Evolutionary conservation across 2,329 filamentous ascomycete species (phyloP).

Genomic region (Hymenoscyphus infarciens): DNA sequence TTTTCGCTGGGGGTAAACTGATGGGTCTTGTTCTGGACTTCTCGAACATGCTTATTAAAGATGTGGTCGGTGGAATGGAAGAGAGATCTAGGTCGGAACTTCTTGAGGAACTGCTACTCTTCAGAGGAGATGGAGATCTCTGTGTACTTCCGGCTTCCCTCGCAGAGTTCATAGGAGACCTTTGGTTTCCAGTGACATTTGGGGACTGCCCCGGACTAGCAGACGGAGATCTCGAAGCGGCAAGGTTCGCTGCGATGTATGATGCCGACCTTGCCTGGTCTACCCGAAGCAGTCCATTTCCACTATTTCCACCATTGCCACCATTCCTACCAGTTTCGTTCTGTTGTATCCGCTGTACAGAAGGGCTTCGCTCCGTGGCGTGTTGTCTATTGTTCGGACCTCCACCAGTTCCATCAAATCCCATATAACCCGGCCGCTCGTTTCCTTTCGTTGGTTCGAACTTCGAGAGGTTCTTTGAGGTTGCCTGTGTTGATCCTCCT

Average conservation of each 20-base stretch:
- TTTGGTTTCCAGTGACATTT: conserved; percentile 36
- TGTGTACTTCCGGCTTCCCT: conserved; percentile 4
- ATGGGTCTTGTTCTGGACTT: conserved; percentile 36
- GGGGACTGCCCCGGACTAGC: conserved; percentile 37
- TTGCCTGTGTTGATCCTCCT: conserved; percentile 2
- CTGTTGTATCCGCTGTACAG: conserved; percentile 16
- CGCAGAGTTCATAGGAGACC: conserved; percentile 8
- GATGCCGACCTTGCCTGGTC: conserved; percentile 48
- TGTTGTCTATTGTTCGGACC: conserved; percentile 21
- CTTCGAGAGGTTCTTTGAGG: conserved; percentile 11
- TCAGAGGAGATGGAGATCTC: conserved; percentile 20
- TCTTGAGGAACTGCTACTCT: conserved; percentile 24
- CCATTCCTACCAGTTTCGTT: background rate
- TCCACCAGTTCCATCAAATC: conserved; percentile 24
- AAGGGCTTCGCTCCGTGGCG: conserved; percentile 16
- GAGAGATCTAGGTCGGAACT: conserved; percentile 47
- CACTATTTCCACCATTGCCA: conserved; percentile 11
- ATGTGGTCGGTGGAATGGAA: conserved; percentile 58
- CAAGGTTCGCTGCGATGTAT: conserved; percentile 58
- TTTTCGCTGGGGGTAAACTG: conserved; percentile 12
- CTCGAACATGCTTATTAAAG: conserved; percentile 69
- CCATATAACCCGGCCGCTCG: conserved; percentile 16
- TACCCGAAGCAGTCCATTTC: conserved; percentile 23
- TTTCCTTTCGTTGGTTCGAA: conserved; percentile 1
- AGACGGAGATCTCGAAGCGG: conserved; percentile 58